Evolutionary conservation across 2,329 filamentous ascomycete genomes (phyloP).

Genomic region (Pseudocercospora pini-densiflorae): DNA sequence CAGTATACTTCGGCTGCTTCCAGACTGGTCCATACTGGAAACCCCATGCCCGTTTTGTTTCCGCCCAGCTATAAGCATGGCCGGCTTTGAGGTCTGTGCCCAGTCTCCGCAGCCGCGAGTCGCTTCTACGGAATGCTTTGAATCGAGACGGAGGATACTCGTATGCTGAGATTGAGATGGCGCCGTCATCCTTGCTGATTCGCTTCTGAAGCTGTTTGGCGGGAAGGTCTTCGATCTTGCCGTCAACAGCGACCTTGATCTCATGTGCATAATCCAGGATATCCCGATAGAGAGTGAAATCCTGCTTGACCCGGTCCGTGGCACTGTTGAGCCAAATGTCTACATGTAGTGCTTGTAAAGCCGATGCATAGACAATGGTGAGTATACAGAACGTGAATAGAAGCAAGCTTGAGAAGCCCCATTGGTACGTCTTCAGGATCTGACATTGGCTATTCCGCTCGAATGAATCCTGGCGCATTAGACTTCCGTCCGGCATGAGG

Average conservation of each 20-base stretch:
- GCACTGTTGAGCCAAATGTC: conserved; percentile 18
- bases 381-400: conserved; percentile 25
- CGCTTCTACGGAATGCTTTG: conserved; percentile 4
- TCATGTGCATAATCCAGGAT: conserved; percentile 22
- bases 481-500: not conserved
- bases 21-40: conserved; percentile 16
- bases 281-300: conserved; percentile 19
- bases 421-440: conserved; percentile 16
- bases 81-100: conserved; percentile 10
- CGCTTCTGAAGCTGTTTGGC: conserved; percentile 13
- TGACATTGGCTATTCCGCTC: conserved; percentile 11
- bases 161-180: conserved; percentile 10
- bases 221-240: conserved; percentile 14
- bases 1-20: not conserved
- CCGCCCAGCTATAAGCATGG: conserved; percentile 16
- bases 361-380: conserved; percentile 10
- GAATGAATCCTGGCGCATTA: not conserved
- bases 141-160: conserved; percentile 15
- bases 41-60: conserved; percentile 14
- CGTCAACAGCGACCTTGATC: conserved; percentile 15
- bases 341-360: conserved; percentile 12
- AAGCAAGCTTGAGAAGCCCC: conserved; percentile 24
- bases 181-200: conserved; percentile 4
- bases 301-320: conserved; percentile 11
- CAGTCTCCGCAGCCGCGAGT: conserved; percentile 7